Base-by-base conservation (phyloP, 257 asterid species). In the Solanum stenotomum region DNA sequence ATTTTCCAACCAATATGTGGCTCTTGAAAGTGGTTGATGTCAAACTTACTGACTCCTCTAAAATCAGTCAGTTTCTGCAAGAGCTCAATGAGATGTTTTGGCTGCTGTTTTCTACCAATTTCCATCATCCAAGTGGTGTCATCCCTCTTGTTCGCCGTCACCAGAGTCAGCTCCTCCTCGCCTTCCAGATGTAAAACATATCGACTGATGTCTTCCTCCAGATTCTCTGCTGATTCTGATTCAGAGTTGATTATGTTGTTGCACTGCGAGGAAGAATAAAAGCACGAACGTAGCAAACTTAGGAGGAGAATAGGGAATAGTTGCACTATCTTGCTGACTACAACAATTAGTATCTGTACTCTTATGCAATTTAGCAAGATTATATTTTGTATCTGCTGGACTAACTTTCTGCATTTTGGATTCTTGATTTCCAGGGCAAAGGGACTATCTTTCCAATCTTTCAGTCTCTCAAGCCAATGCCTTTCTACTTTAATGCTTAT, bases 151-250 rank as follows among this genome's bases (percentile, higher is more conserved):
- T 25, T 81, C 25, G 25, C 84, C 8, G 82, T 70, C 77, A 31
- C 46, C 44, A 31, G 40, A 12, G 89, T 65, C 33, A 89, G 63
- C 6, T 74, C 67, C 33, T 34, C 85, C 14, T 89, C 87, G 3
- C 87, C 89, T 82, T 89, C 91, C 49, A 89, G 85, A 3, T 59
- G 83, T 20, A 89, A 27, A 81, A 89, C 89, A 71, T 49, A 89
- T 16, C 3, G n/a, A 29, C 56, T 65, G 8, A 76, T 35, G 15
- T 86, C 86, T 42, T 15, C n/a, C 25, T 34, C 12, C 8, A 7
- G 78, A 35, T 14, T 31, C 65, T 59, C 10, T 85, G 20, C 37
- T 37, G 65, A 63, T 86, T 11, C 14, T 27, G 27, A 7, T 27
- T 35, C 38, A 15, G n/a, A 23, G 10, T 37, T 74, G 56, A 61